Conservation (phyloP, 441 rosid genomes). For the Gossypium davidsonii region DNA sequence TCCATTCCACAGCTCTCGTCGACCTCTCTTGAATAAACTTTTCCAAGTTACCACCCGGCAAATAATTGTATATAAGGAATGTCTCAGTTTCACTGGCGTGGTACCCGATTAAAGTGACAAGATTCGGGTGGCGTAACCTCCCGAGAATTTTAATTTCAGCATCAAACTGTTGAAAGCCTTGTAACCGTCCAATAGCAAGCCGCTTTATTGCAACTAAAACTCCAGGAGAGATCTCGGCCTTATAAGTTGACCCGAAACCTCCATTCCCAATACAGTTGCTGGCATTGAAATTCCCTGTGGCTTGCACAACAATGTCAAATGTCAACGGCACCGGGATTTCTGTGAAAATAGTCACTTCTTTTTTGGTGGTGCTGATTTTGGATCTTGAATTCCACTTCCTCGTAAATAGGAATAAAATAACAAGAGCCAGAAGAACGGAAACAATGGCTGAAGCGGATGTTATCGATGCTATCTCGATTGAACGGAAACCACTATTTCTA, state of each 20-base stretch:
- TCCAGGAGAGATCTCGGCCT: conserved; percentile 61
- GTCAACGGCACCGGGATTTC: conserved; percentile 54
- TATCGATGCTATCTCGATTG: conserved; percentile 77
- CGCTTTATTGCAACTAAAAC: conserved; percentile 67
- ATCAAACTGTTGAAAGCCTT: conserved; percentile 72
- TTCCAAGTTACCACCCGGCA: conserved; percentile 79
- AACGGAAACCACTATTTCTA: conserved; percentile 31
- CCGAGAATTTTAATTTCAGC: conserved; percentile 81
- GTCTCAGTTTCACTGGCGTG: conserved; percentile 86
- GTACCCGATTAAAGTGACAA: conserved; percentile 70
- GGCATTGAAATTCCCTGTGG: conserved; percentile 69
- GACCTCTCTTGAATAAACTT: conserved; percentile 80
- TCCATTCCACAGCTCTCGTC: conserved; percentile 50
- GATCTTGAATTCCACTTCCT: conserved; percentile 50
- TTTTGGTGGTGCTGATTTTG: conserved; percentile 37
- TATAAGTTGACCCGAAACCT: conserved; percentile 79
- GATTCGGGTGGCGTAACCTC: conserved; percentile 62
- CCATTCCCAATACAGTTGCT: conserved; percentile 84
- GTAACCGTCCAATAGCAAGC: conserved; percentile 77
- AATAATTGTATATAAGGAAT: conserved; percentile 84
- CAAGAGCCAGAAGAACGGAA: conserved; percentile 61
- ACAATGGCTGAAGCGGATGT: conserved; percentile 72
- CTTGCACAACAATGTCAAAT: conserved; percentile 64
- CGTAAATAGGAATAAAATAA: conserved; percentile 51
- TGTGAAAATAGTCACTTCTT: conserved; percentile 59